Evolutionary conservation across 768 basidiomycete species (phyloP).

Genomic region (Favolaschia claudopus): DNA sequence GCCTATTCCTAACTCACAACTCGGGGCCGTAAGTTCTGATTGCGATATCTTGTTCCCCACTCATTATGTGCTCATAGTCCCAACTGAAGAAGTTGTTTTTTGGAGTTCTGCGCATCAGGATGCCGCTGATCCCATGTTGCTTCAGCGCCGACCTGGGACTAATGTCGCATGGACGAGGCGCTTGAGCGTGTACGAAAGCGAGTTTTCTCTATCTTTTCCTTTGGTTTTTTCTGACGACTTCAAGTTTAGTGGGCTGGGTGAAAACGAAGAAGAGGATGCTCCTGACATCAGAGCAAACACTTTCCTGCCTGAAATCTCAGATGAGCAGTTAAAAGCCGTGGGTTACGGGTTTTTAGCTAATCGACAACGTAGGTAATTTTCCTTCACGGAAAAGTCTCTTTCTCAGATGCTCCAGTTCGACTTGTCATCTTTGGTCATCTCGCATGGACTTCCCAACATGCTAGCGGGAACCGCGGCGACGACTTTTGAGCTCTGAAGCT

Average conservation of each 20-base stretch:
- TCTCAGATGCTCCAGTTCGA: no score
- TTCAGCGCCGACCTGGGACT: slow-evolving; percentile 9
- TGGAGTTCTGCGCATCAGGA: slow-evolving; percentile 27
- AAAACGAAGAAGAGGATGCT: slow-evolving; percentile 31
- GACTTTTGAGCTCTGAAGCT: no score
- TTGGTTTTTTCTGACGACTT: background rate
- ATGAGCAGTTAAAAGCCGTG: slow-evolving; percentile 20
- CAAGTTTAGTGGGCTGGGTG: slow-evolving; percentile 28
- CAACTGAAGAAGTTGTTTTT: slow-evolving; percentile 31
- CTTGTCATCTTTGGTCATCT: no score
- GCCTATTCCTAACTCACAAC: slow-evolving; percentile 23
- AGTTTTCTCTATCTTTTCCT: background rate
- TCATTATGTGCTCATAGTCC: slow-evolving; percentile 6
- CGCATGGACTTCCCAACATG: no score
- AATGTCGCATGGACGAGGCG: slow-evolving; percentile 32
- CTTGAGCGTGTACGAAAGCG: slow-evolving; percentile 3
- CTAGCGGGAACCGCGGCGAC: no score
- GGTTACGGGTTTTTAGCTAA: slow-evolving; percentile 27
- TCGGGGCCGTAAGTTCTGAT: slow-evolving; percentile 31
- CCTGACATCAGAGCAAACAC: slow-evolving; percentile 36
- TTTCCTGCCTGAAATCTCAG: slow-evolving; percentile 22
- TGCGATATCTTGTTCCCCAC: no score
- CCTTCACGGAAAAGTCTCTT: no score
- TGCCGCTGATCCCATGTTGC: slow-evolving; percentile 15
- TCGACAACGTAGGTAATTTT: slow-evolving; percentile 25